These are phyloP conservation scores for Rosa lucieae DNA, from an alignment of 306 rosid species.

Conservation along the genomic window DNA sequence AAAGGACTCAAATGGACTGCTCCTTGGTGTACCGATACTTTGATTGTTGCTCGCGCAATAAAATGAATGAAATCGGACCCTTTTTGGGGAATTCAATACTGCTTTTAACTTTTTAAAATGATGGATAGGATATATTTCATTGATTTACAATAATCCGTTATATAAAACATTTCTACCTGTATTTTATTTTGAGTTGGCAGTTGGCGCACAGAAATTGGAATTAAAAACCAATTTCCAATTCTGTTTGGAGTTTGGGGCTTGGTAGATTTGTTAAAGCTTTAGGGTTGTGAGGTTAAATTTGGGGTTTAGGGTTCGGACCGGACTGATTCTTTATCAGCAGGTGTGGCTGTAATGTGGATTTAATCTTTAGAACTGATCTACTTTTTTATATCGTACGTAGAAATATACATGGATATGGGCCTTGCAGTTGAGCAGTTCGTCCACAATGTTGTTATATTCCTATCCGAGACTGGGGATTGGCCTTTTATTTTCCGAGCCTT, in stretches of 20 bases:
- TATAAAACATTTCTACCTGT: not conserved
- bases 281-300: not conserved
- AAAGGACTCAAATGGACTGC: constrained; percentile 1
- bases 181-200: not conserved
- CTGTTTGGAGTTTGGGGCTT: not conserved
- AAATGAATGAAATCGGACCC: constrained; percentile 30
- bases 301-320: not conserved
- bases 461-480: no score
- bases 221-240: not conserved
- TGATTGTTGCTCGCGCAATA: constrained; percentile 21
- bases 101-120: constrained; percentile 13
- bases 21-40: constrained; percentile 21
- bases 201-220: not conserved
- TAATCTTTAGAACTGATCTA: no score
- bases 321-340: not conserved
- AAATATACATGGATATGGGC: not conserved
- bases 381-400: not conserved
- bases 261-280: not conserved
- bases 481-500: no score
- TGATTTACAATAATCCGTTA: constrained; percentile 7
- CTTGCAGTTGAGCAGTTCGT: not conserved
- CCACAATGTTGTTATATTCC: no score
- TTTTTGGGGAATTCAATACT: not conserved
- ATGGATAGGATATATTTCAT: constrained; percentile 12
- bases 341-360: not conserved